These are phyloP conservation scores for Sanghuangporus weigelae DNA, from an alignment of 1,284 basidiomycete species.

Conservation along the genomic window DNA sequence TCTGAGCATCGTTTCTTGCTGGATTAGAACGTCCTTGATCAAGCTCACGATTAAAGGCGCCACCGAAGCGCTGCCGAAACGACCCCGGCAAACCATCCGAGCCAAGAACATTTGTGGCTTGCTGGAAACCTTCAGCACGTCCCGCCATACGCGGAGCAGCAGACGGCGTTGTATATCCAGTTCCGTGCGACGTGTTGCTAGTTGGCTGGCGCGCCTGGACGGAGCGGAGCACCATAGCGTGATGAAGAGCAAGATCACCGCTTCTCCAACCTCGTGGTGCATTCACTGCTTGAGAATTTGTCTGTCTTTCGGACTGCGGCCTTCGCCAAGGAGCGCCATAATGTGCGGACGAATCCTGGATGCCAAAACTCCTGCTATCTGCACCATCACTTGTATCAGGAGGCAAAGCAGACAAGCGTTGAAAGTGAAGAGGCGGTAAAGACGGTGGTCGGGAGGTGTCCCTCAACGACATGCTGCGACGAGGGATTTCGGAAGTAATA, in stretches of 20 bases:
- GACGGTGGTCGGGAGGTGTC: slow-evolving; percentile 8
- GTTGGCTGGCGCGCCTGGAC: slow-evolving; percentile 2
- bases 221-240: slow-evolving; percentile 5
- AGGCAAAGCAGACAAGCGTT: not conserved
- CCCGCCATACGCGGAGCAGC: not conserved
- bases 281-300: not conserved
- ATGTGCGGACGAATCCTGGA: not conserved
- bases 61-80: slow-evolving; percentile 23
- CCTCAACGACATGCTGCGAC: not conserved
- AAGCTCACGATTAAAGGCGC: slow-evolving; percentile 19
- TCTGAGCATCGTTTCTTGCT: not conserved
- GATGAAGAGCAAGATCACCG: not conserved
- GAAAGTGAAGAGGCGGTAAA: slow-evolving; percentile 10
- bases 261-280: not conserved
- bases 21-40: not conserved
- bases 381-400: not conserved
- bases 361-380: not conserved
- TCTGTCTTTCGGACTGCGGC: not conserved
- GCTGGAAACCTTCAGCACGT: slow-evolving; percentile 18
- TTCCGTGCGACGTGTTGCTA: not conserved
- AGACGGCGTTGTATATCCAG: not conserved
- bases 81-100: slow-evolving; percentile 21
- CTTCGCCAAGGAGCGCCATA: not conserved
- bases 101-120: slow-evolving; percentile 22
- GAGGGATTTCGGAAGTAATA: not conserved